Evolutionary conservation across 805 yeast species (phyloP).

Genomic region (Monosporozyma yasuniensis): DNA sequence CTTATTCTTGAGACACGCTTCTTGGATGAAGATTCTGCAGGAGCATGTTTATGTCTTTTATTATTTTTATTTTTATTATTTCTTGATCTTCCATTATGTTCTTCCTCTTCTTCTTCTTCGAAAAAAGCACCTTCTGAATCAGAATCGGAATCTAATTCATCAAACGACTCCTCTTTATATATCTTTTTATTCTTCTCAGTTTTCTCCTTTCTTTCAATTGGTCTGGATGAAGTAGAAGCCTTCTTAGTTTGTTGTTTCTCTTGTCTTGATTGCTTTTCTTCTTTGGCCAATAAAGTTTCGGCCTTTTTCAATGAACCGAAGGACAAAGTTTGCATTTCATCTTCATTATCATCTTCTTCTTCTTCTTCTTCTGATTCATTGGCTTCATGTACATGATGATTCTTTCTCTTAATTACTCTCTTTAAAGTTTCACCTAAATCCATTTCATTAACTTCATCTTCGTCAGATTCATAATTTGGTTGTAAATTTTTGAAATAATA

Average conservation of each 20-base stretch:
- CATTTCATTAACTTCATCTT: slow-evolving; percentile 6
- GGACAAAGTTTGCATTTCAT: slow-evolving; percentile 45
- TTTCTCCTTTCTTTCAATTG: neutral
- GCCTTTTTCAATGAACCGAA: slow-evolving; percentile 59
- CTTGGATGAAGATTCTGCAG: slow-evolving; percentile 69
- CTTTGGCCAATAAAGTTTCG: slow-evolving; percentile 35
- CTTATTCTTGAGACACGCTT: slow-evolving; percentile 61
- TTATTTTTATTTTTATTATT: slow-evolving; percentile 6
- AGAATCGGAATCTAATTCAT: slow-evolving; percentile 13
- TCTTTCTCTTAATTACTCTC: slow-evolving; percentile 36
- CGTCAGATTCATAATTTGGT: slow-evolving; percentile 27
- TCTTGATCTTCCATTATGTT: neutral
- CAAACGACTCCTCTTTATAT: slow-evolving; percentile 8
- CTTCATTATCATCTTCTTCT: slow-evolving; percentile 30
- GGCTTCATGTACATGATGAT: neutral
- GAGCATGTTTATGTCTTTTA: slow-evolving; percentile 72
- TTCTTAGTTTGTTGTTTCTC: slow-evolving; percentile 10
- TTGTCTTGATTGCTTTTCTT: slow-evolving; percentile 17
- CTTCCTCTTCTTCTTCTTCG: slow-evolving; percentile 28
- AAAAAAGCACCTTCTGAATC: slow-evolving; percentile 32
- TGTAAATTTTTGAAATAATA: slow-evolving; percentile 26
- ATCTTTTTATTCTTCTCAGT: slow-evolving; percentile 12
- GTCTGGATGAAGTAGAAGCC: neutral
- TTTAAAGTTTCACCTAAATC: slow-evolving; percentile 33
- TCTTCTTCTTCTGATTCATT: slow-evolving; percentile 5